These are phyloP conservation scores for Chaetothyriales sp. DNA, from an alignment of 2,329 filamentous ascomycete species.

Conservation along the genomic window DNA sequence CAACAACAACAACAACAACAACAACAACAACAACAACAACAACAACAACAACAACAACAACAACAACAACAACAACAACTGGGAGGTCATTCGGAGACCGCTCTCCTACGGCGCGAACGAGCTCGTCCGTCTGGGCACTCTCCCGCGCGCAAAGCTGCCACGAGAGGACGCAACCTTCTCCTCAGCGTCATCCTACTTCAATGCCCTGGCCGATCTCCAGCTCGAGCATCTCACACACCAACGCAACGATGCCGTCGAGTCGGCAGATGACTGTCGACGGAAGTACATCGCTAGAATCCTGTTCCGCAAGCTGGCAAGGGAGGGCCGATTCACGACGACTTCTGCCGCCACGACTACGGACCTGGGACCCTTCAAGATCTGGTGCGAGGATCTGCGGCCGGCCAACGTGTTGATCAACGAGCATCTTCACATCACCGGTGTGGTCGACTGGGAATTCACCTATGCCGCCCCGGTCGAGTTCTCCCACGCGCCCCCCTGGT, in stretches of 20 bases:
- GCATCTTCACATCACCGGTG: slow-evolving; percentile 11
- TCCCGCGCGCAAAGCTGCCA: no score
- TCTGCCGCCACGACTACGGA: slow-evolving; percentile 17
- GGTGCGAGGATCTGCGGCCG: slow-evolving; percentile 20
- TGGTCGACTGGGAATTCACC: slow-evolving; percentile 21
- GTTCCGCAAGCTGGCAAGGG: slow-evolving; percentile 14
- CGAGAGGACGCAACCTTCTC: no score
- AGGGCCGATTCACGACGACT: slow-evolving; percentile 2
- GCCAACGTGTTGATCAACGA: slow-evolving; percentile 18
- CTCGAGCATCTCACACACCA: no score
- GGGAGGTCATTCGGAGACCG: background rate
- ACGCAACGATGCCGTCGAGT: no score
- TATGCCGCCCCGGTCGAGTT: slow-evolving; percentile 17
- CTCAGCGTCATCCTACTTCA: no score
- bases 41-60: no score
- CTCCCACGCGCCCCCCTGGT: slow-evolving; percentile 13
- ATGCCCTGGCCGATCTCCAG: no score
- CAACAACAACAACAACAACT: no score
- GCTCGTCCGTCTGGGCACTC: background rate
- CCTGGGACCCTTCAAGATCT: slow-evolving; percentile 16
- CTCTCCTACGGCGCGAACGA: background rate
- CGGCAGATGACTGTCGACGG: no score
- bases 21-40: no score
- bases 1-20: no score
- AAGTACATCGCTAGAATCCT: slow-evolving; percentile 16